A percentile compares a stretch with the other conserved stretches of the same genome.
Evolutionary conservation across 495 filamentous ascomycete genomes (phyloP).

Genomic region (Alectoria sarmentosa): DNA sequence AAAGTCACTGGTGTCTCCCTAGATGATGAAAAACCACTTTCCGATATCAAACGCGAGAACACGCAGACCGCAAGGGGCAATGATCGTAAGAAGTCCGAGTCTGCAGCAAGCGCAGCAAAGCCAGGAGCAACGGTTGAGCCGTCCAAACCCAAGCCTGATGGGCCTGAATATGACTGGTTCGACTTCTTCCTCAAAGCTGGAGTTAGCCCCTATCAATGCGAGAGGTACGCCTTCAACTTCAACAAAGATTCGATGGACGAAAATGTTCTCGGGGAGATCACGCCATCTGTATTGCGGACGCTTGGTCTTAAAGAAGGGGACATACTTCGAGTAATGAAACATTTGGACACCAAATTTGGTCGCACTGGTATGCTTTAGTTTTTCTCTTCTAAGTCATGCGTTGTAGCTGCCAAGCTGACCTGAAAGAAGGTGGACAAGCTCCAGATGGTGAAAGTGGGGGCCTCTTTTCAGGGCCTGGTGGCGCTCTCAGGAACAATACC

Average conservation of each 20-base stretch:
- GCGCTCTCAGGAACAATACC: slow-evolving; percentile 87
- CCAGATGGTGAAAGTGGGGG: slow-evolving; percentile 51
- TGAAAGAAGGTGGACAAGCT: slow-evolving; percentile 11
- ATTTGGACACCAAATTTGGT: slow-evolving; percentile 72
- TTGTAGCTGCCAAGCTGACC: slow-evolving; percentile 2
- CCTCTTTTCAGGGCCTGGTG: slow-evolving; percentile 87
- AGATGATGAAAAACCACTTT: slow-evolving; percentile 93
- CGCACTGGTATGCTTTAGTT: slow-evolving; percentile 49
- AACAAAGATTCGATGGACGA: slow-evolving; percentile 91
- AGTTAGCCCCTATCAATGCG: slow-evolving; percentile 83
- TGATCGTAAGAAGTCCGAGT: slow-evolving; percentile 28
- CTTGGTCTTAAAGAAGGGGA: slow-evolving; percentile 92
- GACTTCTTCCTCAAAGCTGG: slow-evolving; percentile 94
- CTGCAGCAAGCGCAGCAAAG: slow-evolving; percentile 30
- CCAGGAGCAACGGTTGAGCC: slow-evolving; percentile 50
- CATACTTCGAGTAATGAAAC: slow-evolving; percentile 89
- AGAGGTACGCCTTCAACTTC: slow-evolving; percentile 88
- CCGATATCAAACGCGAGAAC: slow-evolving; percentile 56
- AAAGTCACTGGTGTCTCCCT: slow-evolving; percentile 75
- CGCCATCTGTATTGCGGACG: slow-evolving; percentile 69
- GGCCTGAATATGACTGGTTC: slow-evolving; percentile 92
- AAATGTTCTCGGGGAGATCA: slow-evolving; percentile 78
- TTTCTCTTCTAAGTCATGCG: background rate
- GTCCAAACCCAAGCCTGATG: slow-evolving; percentile 34
- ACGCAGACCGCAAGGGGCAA: slow-evolving; percentile 21